phyloP scores from a whole-genome alignment of 2,329 filamentous ascomycete genomes.

The Chaetomium globosum region DNA sequence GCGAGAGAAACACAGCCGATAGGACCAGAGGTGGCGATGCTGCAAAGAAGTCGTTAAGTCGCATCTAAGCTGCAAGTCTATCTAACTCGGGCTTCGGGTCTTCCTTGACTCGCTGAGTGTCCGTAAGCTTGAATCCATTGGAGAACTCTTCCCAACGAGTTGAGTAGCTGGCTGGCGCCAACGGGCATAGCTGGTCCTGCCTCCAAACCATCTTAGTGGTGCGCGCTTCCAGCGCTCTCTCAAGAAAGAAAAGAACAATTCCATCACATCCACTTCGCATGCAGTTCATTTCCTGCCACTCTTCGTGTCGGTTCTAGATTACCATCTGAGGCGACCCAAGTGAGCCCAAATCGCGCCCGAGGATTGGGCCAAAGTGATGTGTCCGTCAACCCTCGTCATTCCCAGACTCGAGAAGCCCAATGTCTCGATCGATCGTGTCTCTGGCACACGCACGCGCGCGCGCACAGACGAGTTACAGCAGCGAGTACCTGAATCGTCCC shows the following conservation, averaged over 20 bases:
- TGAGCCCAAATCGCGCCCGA: conserved; percentile 1
- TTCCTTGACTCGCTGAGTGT: background rate
- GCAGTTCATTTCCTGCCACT: background rate
- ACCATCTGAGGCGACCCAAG: background rate
- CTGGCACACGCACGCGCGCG: too few species aligned
- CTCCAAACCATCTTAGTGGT: background rate
- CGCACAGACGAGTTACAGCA: background rate
- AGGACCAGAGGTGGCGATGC: conserved; percentile 19
- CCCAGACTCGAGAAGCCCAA: background rate
- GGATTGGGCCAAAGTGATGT: background rate
- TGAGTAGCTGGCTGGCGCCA: background rate
- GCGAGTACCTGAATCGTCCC: background rate
- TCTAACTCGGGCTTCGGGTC: background rate
- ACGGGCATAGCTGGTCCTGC: background rate
- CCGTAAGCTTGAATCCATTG: background rate
- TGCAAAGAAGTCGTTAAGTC: conserved; percentile 17
- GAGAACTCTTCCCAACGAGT: background rate
- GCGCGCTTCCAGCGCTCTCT: background rate
- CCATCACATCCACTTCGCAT: background rate
- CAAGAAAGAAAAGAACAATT: background rate
- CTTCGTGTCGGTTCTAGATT: background rate
- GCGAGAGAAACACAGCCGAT: conserved; percentile 59
- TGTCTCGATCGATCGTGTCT: background rate
- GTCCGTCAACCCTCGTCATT: background rate
- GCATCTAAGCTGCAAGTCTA: conserved; percentile 18